These are phyloP conservation scores for Mayamaea pseudoterrestris DNA, from an alignment of 108 stramenopile genomes.

Conservation along the genomic window DNA sequence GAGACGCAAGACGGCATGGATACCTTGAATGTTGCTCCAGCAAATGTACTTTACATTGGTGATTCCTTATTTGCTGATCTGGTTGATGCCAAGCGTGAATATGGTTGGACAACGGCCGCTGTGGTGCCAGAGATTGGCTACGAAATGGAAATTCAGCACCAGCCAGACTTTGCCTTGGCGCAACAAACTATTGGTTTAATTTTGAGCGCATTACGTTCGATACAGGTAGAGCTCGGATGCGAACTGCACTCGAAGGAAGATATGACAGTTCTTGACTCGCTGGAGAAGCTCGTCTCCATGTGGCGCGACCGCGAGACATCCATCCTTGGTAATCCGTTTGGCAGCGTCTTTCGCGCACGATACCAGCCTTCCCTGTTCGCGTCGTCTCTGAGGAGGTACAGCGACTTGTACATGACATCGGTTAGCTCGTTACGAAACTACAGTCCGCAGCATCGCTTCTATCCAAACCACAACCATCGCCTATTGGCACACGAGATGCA, in stretches of 20 bases:
- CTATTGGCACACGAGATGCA: conserved; percentile 65
- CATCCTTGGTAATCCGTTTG: conserved; percentile 75
- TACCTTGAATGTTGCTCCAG: conserved; percentile 19
- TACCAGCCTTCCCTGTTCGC: conserved; percentile 72
- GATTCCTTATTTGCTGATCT: conserved; percentile 97
- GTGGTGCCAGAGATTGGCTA: conserved; percentile 72
- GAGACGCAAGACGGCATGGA: not conserved
- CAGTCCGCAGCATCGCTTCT: conserved; percentile 76
- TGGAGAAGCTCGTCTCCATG: conserved; percentile 60
- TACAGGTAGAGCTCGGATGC: conserved; percentile 53
- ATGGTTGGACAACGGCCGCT: conserved; percentile 84
- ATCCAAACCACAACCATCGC: conserved; percentile 59
- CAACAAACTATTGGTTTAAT: conserved; percentile 65
- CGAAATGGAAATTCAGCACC: conserved; percentile 49
- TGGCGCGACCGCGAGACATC: conserved; percentile 69
- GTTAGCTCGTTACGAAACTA: conserved; percentile 58
- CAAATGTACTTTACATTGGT: conserved; percentile 89
- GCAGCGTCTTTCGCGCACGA: conserved; percentile 73
- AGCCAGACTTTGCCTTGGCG: conserved; percentile 34
- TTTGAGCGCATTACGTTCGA: conserved; percentile 39
- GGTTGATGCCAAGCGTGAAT: conserved; percentile 89
- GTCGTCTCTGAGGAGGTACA: conserved; percentile 48
- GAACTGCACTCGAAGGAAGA: conserved; percentile 40
- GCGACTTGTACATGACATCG: conserved; percentile 60
- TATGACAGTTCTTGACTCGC: conserved; percentile 38